These are phyloP conservation scores for Parasarocladium wereldwijsianum DNA, from an alignment of 2,329 filamentous ascomycete species.

Conservation along the genomic window DNA sequence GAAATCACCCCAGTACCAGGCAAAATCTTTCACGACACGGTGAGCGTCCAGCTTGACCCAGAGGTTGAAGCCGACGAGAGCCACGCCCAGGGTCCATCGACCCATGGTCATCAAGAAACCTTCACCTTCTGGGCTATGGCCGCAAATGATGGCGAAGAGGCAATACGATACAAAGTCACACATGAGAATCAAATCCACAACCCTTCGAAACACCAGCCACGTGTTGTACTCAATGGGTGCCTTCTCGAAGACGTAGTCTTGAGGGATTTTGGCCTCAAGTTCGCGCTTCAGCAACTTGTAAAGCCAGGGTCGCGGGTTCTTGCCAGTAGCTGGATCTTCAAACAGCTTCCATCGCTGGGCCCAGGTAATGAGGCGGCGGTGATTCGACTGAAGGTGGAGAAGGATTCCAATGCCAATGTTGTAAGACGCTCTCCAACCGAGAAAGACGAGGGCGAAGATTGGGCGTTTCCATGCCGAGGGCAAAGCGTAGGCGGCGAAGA, in stretches of 20 bases:
- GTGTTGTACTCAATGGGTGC: slow-evolving; percentile 98
- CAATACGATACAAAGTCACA: slow-evolving; percentile 97
- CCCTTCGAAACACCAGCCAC: slow-evolving; percentile 88
- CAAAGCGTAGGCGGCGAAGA: slow-evolving; percentile 58
- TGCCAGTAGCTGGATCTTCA: slow-evolving; percentile 64
- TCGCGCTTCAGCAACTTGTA: slow-evolving; percentile 78
- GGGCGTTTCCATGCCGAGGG: slow-evolving; percentile 57
- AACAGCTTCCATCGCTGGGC: slow-evolving; percentile 77
- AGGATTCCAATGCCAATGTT: slow-evolving; percentile 89
- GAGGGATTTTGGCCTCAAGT: slow-evolving; percentile 84
- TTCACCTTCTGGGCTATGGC: slow-evolving; percentile 60
- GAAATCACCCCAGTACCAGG: slow-evolving; percentile 99
- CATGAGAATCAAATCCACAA: slow-evolving; percentile 96
- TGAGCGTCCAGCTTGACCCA: slow-evolving; percentile 99
- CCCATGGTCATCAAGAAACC: slow-evolving; percentile 49
- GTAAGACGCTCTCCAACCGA: slow-evolving; percentile 87
- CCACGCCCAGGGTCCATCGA: slow-evolving; percentile 67
- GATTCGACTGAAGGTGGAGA: slow-evolving; percentile 77
- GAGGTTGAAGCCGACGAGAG: slow-evolving; percentile 81
- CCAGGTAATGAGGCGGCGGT: slow-evolving; percentile 75
- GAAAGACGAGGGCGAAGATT: slow-evolving; percentile 67
- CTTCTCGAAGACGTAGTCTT: slow-evolving; percentile 85
- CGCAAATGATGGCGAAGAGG: slow-evolving; percentile 84
- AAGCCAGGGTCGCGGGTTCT: slow-evolving; percentile 68
- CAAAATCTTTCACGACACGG: slow-evolving; percentile 95